These are phyloP conservation scores for Zancudomyces culisetae DNA, from an alignment of 371 early-diverging fungal genomes.

Conservation along the genomic window DNA sequence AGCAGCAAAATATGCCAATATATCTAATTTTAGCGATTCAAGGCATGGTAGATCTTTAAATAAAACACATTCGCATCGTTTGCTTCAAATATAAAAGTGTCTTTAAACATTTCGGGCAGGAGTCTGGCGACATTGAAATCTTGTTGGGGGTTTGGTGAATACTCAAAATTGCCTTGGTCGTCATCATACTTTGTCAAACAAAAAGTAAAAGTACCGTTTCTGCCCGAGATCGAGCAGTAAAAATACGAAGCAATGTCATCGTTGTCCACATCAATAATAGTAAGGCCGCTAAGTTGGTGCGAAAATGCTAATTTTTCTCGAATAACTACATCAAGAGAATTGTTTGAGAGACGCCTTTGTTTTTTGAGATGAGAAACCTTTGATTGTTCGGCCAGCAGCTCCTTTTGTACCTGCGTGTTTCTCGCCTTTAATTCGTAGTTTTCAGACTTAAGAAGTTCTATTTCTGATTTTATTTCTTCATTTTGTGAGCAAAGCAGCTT, in stretches of 20 bases:
- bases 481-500: too few species aligned
- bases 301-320: not conserved
- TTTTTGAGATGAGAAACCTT: not conserved
- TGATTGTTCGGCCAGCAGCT: not conserved
- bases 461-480: too few species aligned
- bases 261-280: not conserved
- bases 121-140: not conserved
- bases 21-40: not conserved
- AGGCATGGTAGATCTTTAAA: not conserved
- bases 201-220: not conserved
- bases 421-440: not conserved
- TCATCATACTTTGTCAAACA: not conserved
- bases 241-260: not conserved
- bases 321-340: not conserved
- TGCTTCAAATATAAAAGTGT: not conserved
- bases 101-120: not conserved
- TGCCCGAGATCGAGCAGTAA: not conserved
- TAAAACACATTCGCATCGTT: not conserved
- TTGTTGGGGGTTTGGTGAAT: not conserved
- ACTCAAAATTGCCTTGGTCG: not conserved
- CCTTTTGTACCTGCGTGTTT: not conserved
- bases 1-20: too few species aligned
- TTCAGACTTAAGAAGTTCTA: too few species aligned
- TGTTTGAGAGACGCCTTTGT: not conserved
- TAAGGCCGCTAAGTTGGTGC: constrained; percentile 3